phyloP scores from a whole-genome alignment of 257 asterid species.

The Marsdenia floribunda region DNA sequence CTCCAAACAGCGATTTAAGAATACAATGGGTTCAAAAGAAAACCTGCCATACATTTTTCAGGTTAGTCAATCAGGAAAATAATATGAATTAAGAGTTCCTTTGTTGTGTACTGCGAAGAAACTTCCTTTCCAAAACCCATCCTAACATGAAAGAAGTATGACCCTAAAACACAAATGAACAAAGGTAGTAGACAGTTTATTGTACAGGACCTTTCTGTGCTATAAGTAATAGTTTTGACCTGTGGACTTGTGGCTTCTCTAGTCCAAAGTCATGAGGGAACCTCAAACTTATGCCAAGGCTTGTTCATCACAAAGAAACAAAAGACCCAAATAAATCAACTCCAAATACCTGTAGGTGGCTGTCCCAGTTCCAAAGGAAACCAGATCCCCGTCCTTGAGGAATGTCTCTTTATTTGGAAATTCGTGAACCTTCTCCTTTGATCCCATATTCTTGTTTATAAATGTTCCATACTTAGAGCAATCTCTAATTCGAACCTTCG shows the following conservation, averaged over 20 bases:
- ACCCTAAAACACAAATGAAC: neutral
- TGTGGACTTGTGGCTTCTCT: neutral
- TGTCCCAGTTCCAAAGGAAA: conserved; percentile 88
- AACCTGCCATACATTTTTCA: conserved; percentile 47
- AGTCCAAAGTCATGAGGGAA: conserved; percentile 4
- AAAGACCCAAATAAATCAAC: conserved; percentile 13
- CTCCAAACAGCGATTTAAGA: conserved; percentile 42
- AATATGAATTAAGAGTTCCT: neutral
- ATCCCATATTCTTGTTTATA: conserved; percentile 36
- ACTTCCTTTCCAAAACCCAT: neutral
- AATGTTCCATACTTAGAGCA: conserved; percentile 93
- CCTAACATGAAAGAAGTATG: neutral
- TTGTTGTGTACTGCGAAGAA: neutral
- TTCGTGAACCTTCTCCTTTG: conserved; percentile 75
- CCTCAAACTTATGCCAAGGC: neutral
- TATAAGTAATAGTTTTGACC: neutral
- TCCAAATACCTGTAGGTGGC: conserved; percentile 70
- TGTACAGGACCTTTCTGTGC: neutral
- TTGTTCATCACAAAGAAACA: neutral
- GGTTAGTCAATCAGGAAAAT: neutral
- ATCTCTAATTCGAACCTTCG: conserved; percentile 71
- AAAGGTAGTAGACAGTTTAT: neutral
- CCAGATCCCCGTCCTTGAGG: conserved; percentile 68
- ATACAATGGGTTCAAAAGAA: conserved; percentile 52
- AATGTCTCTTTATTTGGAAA: conserved; percentile 57